A percentile compares a stretch with the other conserved stretches of the same genome.
Evolutionary conservation across 176 grass and related monocot genomes (phyloP).

Genomic region (barley (Hordeum vulgare)): MorexV3_pseudomolecules_assembly NC_058523.1:475514163-475514662

Average conservation of each 20-base stretch:
- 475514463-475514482: conserved; percentile 5
- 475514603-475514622: not conserved
- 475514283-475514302: conserved; percentile 53
- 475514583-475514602: not conserved
- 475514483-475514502: not conserved
- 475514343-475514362: conserved; percentile 67
- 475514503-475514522: too few relatives aligned
- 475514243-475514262: too few relatives aligned
- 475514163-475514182: too few relatives aligned
- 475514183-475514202: too few relatives aligned
- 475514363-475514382: conserved; percentile 19
- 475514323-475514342: conserved; percentile 60
- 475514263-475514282: conserved; percentile 50
- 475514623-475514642: not conserved
- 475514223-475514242: too few relatives aligned
- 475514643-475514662: not conserved
- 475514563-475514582: not conserved
- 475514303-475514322: conserved; percentile 48
- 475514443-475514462: not conserved
- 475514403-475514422: not conserved
- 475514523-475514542: not conserved
- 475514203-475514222: too few relatives aligned
- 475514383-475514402: conserved; percentile 35
- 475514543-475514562: not conserved
- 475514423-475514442: conserved; percentile 2